Conservation (phyloP, 2,329 filamentous ascomycete genomes). For the Trichothecium sympodiale region DNA sequence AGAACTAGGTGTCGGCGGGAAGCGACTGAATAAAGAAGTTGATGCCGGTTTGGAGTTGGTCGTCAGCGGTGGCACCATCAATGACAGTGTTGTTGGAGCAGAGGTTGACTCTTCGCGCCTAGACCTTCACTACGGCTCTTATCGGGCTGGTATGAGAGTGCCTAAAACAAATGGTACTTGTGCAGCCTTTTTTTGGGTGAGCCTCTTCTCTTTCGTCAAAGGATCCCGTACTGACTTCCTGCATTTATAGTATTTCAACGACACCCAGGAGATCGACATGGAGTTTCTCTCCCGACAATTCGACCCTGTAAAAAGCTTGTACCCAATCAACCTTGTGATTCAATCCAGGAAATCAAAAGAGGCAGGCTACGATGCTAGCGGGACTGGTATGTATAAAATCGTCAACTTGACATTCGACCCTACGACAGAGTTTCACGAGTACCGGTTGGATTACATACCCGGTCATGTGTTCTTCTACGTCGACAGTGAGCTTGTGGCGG, state of each 20-base stretch:
- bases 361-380: constrained; percentile 50
- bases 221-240: constrained; percentile 5
- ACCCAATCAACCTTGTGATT: constrained; percentile 62
- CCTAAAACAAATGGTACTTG: constrained; percentile 55
- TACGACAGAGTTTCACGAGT: constrained; percentile 58
- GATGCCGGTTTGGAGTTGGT: constrained; percentile 45
- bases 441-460: constrained; percentile 64
- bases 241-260: constrained; percentile 54
- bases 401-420: constrained; percentile 56
- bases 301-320: constrained; percentile 33
- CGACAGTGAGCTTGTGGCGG: constrained; percentile 45
- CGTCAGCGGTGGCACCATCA: constrained; percentile 30
- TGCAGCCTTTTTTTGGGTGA: constrained; percentile 69
- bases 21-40: constrained; percentile 25
- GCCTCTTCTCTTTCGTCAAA: constrained; percentile 7
- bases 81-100: constrained; percentile 46
- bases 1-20: constrained; percentile 14
- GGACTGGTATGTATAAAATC: constrained; percentile 46
- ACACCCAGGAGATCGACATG: constrained; percentile 72
- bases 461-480: constrained; percentile 57
- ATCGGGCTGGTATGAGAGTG: constrained; percentile 55
- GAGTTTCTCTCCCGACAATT: constrained; percentile 65
- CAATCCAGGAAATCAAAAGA: constrained; percentile 51
- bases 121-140: constrained; percentile 61
- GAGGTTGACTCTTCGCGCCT: constrained; percentile 51